Percentiles rank a stretch among this genome's conserved stretches.
These are phyloP conservation scores for Trichosanthes cucumerina DNA, from an alignment of 306 rosid species.

Conservation along the genomic window DNA sequence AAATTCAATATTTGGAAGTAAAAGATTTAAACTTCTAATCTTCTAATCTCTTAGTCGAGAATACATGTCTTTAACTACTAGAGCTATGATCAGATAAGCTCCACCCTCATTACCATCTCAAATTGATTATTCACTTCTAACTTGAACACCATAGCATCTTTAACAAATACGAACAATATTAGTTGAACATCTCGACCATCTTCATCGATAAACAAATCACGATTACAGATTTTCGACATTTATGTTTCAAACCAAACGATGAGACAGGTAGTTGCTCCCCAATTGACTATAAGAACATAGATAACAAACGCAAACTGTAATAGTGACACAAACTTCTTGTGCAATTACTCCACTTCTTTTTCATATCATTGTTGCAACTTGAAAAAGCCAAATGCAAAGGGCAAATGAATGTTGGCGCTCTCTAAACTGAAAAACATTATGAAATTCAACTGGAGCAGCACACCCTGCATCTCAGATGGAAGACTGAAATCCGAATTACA, in stretches of 20 bases:
- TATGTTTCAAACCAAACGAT: not conserved
- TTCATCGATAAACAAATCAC: not conserved
- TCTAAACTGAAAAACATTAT: not conserved
- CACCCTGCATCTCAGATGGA: not conserved
- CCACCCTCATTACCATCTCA: not conserved
- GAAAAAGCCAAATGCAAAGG: not conserved
- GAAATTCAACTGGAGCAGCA: constrained; percentile 1
- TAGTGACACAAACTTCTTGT: not conserved
- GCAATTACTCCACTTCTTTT: not conserved
- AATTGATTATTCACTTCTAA: not conserved
- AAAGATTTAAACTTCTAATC: too few relatives aligned
- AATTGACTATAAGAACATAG: not conserved
- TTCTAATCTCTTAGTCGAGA: too few relatives aligned
- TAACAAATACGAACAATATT: not conserved
- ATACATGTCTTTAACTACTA: too few relatives aligned
- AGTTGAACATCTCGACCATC: not conserved
- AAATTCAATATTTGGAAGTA: too few relatives aligned
- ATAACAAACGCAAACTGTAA: not conserved
- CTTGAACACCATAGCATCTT: not conserved
- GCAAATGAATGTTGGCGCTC: not conserved
- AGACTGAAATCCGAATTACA: not conserved
- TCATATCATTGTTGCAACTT: not conserved
- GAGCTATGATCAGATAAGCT: too few relatives aligned
- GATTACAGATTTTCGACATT: not conserved
- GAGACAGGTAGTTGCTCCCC: not conserved